Conservation (phyloP, 73 alveolate species). For the Urostyla sp. region DNA sequence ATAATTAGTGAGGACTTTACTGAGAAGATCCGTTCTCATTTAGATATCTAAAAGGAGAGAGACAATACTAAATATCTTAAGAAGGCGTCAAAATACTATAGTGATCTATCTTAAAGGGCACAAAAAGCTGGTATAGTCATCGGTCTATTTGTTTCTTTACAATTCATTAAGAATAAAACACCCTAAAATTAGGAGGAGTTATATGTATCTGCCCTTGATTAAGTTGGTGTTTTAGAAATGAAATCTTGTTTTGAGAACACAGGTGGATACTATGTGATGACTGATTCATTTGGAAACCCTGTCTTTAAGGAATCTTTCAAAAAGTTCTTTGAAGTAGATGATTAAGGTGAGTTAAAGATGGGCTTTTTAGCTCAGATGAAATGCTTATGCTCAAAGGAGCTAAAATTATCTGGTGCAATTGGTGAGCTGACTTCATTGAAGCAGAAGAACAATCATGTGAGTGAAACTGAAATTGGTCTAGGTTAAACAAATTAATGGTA, state of each 20-base stretch:
- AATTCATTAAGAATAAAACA: too few species aligned
- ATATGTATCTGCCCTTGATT: conserved; percentile 93
- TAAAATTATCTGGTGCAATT: conserved; percentile 92
- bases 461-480: conserved; percentile 87
- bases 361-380: conserved; percentile 95
- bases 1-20: conserved; percentile 91
- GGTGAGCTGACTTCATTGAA: conserved; percentile 90
- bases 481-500: conserved; percentile 93
- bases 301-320: conserved; percentile 94
- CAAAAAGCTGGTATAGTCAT: conserved; percentile 91
- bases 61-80: conserved; percentile 91
- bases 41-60: conserved; percentile 89
- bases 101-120: conserved; percentile 90
- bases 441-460: conserved; percentile 73
- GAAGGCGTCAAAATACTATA: conserved; percentile 94
- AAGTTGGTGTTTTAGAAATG: conserved; percentile 99
- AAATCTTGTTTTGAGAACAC: conserved; percentile 94
- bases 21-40: conserved; percentile 93
- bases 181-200: too few species aligned
- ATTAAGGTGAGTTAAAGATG: conserved; percentile 93
- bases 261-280: conserved; percentile 98
- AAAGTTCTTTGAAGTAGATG: conserved; percentile 93
- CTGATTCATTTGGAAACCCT: conserved; percentile 98
- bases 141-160: conserved; percentile 95
- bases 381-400: conserved; percentile 88